phyloP scores from a whole-genome alignment of 2,329 filamentous ascomycete genomes.

The Cladosporium oxysporum region DNA sequence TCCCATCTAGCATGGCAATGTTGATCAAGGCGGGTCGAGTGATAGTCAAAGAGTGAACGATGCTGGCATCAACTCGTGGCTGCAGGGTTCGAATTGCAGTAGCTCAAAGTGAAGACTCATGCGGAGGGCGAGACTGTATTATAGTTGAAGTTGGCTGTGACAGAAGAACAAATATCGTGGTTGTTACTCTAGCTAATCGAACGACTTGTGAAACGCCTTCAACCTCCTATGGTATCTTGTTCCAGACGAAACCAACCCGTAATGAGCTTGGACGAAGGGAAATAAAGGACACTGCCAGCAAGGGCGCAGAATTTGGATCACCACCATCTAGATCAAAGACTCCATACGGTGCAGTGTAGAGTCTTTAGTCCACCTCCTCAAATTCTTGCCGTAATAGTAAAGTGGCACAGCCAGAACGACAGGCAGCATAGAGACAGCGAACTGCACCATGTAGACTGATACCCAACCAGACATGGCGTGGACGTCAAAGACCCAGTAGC shows the following conservation, averaged over 20 bases:
- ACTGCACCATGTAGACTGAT: conserved; percentile 47
- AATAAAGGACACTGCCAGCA: neutral
- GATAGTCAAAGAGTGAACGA: neutral
- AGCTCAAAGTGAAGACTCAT: neutral
- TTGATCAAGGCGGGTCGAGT: neutral
- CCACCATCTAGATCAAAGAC: conserved; percentile 30
- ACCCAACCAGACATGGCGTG: conserved; percentile 43
- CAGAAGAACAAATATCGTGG: neutral
- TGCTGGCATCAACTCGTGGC: neutral
- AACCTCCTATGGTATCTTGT: neutral
- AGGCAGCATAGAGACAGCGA: conserved; percentile 43
- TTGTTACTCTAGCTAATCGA: neutral
- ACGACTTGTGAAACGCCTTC: neutral
- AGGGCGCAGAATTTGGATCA: neutral
- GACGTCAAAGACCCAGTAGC: conserved; percentile 46
- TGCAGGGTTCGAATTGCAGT: neutral
- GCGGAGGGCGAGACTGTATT: neutral
- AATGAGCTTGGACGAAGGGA: neutral
- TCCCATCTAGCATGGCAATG: neutral
- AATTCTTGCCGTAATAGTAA: conserved; percentile 46
- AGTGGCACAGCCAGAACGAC: conserved; percentile 44
- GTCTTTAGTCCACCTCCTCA: conserved; percentile 42
- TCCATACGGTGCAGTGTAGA: conserved; percentile 41
- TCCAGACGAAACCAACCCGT: neutral
- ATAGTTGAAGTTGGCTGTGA: neutral